phyloP scores from a whole-genome alignment of 116 monocot species.

The Phalaenopsis hybrid region DNA sequence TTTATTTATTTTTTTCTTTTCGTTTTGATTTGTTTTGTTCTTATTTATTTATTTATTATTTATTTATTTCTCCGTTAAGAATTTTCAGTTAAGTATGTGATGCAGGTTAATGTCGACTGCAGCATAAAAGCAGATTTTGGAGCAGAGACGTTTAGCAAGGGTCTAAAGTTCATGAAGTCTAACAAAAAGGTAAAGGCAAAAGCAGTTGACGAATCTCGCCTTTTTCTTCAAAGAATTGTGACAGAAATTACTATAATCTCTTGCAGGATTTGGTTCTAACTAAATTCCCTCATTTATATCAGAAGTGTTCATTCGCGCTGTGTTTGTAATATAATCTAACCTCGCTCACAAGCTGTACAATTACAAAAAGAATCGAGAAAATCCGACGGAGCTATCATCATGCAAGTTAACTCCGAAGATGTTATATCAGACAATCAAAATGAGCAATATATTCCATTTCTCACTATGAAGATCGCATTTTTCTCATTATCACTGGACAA shows the following conservation, averaged over 20 bases:
- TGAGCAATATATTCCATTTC: no score
- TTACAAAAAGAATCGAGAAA: not conserved
- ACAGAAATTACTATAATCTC: not conserved
- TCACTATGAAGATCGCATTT: no score
- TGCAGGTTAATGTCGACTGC: constrained; percentile 47
- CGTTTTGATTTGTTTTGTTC: not conserved
- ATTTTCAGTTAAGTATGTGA: not conserved
- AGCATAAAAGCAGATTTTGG: constrained; percentile 25
- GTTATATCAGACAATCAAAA: no score
- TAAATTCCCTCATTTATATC: constrained; percentile 22
- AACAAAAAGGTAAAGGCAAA: constrained; percentile 21
- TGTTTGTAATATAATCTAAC: not conserved
- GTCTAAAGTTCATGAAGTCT: not conserved
- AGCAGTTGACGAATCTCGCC: not conserved
- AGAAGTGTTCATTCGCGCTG: constrained; percentile 28
- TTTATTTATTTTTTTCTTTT: not conserved
- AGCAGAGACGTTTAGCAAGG: constrained; percentile 21
- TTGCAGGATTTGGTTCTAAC: constrained; percentile 31
- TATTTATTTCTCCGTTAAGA: not conserved
- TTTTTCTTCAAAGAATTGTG: not conserved
- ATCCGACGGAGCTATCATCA: no score
- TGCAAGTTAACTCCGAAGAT: no score
- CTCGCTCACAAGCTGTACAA: not conserved
- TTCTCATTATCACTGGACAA: no score
- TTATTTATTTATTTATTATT: not conserved